Percentiles rank a stretch among this genome's conserved stretches.
Evolutionary conservation across 805 yeast genomes (phyloP).

Genomic region (Nakazawaea wickerhamii): DNA sequence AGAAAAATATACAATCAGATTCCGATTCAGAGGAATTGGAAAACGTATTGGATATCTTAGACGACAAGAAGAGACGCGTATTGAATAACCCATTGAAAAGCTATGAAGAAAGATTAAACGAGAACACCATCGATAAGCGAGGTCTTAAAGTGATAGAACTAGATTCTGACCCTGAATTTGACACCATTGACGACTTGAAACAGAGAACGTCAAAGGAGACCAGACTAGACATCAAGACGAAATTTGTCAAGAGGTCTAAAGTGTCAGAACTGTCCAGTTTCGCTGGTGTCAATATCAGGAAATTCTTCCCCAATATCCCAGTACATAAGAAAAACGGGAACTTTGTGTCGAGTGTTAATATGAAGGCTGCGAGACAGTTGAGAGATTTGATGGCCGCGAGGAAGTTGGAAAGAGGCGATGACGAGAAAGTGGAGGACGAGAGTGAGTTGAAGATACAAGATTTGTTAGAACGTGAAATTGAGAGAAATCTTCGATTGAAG

Average conservation of each 20-base stretch:
- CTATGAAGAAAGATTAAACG: constrained; percentile 10
- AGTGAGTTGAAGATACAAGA: constrained; percentile 16
- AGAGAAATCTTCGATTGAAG: constrained; percentile 14
- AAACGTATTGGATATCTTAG: constrained; percentile 11
- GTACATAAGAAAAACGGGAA: not conserved
- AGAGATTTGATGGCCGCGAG: constrained; percentile 15
- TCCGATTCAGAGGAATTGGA: constrained; percentile 17
- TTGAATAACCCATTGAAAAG: constrained; percentile 11
- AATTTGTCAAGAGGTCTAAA: constrained; percentile 9
- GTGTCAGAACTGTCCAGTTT: not conserved
- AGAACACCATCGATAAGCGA: constrained; percentile 13
- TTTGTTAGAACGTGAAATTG: constrained; percentile 21
- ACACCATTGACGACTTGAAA: constrained; percentile 11
- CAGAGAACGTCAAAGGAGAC: constrained; percentile 15
- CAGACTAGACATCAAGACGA: constrained; percentile 14
- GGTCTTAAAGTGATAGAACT: constrained; percentile 12
- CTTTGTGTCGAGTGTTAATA: constrained; percentile 6
- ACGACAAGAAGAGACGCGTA: not conserved
- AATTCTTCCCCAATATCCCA: constrained; percentile 8
- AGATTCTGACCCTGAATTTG: constrained; percentile 15
- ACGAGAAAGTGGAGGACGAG: constrained; percentile 9
- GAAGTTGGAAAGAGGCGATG: constrained; percentile 14
- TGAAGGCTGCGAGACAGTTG: constrained; percentile 14
- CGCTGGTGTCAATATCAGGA: not conserved
- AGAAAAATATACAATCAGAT: not conserved